Evolutionary conservation across 805 yeast genomes (phyloP), one percentile per base, ranked within the genome.

Genomic region (Metschnikowia hibisci): DNA sequence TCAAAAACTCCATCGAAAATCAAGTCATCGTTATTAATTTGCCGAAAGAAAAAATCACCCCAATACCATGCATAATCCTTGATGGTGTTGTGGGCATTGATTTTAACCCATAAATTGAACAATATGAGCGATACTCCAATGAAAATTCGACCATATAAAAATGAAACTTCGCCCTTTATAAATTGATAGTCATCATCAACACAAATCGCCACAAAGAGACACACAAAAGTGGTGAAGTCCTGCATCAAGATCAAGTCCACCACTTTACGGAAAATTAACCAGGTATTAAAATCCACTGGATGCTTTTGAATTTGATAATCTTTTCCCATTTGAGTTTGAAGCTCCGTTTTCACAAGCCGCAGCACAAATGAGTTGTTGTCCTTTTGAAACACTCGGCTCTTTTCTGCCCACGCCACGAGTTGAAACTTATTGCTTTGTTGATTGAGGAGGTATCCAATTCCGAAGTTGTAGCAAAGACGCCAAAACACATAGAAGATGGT

Each of bases 21-120:
- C 54, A 87, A 73, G 45, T 83, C 82, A 58, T 73, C 78, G 49
- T 77, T 78, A 51, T 69, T 70, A 50, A 69, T 66, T 58, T 84
- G 85, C 42, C 88, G 69, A 66, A 87, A 87, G 74, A 87, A 87
- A 66, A 87, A 87, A 63, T 87, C 96, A 22, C 96, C 96, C 96
- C 96, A 87, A 63, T 87, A 87, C 96, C 96, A 87, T 9, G 96
- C 96, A 59, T 81, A 87, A 58, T 87, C 96, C 61, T 87, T 86
- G 46, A 87, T 89, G 14, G 87, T 89, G 51, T 89, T 76, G 61
- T 87, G 96, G 27, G 95, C 95, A 61, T 87, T 90, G 18, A 86
- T 66, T 60, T 87, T 87, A 36, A 87, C 95, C 89, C 93, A 84
- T 23, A 84, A 69, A 57, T 87, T 87, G 68, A 87, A 84, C 14